phyloP scores from a whole-genome alignment of 805 yeast genomes.

The Jamesozyma gamospora region DNA sequence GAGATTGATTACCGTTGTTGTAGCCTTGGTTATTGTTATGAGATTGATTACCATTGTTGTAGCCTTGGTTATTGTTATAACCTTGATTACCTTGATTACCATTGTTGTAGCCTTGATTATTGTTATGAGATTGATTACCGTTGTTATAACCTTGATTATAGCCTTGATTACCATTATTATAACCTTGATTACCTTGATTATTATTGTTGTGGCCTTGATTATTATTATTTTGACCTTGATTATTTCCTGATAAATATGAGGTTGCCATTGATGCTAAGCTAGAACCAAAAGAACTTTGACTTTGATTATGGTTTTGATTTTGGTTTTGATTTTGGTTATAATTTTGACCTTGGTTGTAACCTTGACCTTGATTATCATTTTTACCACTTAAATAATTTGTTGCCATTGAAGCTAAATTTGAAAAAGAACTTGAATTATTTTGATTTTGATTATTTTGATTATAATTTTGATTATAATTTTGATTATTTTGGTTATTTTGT shows the following conservation, averaged over 20 bases:
- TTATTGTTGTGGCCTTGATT: background rate
- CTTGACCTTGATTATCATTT: background rate
- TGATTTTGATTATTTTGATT: background rate
- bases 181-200: too few species aligned
- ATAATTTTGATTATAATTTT: conserved; percentile 3
- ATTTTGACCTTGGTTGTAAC: background rate
- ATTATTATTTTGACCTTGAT: conserved; percentile 2
- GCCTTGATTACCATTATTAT: too few species aligned
- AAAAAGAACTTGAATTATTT: conserved; percentile 1
- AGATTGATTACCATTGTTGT: too few species aligned
- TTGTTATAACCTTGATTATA: background rate
- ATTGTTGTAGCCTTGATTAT: too few species aligned
- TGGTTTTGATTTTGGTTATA: background rate
- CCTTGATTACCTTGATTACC: too few species aligned
- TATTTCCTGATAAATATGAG: conserved; percentile 8
- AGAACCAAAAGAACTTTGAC: conserved; percentile 6
- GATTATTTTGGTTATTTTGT: conserved; percentile 1
- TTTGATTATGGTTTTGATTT: conserved; percentile 2
- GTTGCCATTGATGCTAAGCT: conserved; percentile 16
- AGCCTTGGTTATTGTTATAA: too few species aligned
- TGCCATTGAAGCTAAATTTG: conserved; percentile 14
- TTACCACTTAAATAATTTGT: background rate
- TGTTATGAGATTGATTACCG: too few species aligned
- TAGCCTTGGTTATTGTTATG: conserved; percentile 2
- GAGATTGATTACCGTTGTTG: too few species aligned